Evolutionary conservation across 2,329 filamentous ascomycete species (phyloP).

Genomic region (Colletotrichum phormii): DNA sequence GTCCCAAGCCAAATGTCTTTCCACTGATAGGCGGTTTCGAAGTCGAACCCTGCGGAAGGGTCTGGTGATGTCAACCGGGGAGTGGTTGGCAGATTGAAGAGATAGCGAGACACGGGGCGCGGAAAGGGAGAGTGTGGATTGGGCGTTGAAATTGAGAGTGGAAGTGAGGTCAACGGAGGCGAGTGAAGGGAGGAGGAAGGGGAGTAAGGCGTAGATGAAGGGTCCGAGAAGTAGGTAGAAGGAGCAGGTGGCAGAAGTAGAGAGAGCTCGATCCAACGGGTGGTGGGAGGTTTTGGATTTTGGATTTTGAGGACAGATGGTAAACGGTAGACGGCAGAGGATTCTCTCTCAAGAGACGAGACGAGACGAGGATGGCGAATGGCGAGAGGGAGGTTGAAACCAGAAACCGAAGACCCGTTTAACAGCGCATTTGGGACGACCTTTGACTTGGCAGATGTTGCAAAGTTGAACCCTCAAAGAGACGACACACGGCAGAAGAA

Average conservation of each 20-base stretch:
- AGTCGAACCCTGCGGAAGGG: conserved; percentile 11
- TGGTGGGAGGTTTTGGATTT: conserved; percentile 9
- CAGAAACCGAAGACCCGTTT: conserved; percentile 10
- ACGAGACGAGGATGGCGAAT: conserved; percentile 18
- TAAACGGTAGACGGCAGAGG: background rate
- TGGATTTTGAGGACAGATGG: too few relatives aligned
- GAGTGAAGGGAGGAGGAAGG: conserved; percentile 8
- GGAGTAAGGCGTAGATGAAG: conserved; percentile 13
- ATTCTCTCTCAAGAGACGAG: background rate
- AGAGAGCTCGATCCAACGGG: conserved; percentile 12
- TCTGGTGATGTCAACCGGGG: conserved; percentile 30
- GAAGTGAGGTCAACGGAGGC: background rate
- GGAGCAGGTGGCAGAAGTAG: background rate
- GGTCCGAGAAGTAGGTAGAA: background rate
- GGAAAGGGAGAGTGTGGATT: conserved; percentile 15
- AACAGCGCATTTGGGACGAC: conserved; percentile 25
- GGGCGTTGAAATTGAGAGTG: background rate
- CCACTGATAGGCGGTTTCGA: conserved; percentile 3
- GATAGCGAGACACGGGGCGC: conserved; percentile 20
- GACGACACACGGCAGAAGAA: conserved; percentile 15
- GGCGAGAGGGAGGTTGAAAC: conserved; percentile 28
- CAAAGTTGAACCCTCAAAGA: conserved; percentile 19
- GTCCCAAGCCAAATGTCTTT: conserved; percentile 16
- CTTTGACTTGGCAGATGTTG: conserved; percentile 28
- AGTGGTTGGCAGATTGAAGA: conserved; percentile 24